Evolutionary conservation across 768 basidiomycete species (phyloP).

Genomic region (Rhodocollybia butyracea): DNA sequence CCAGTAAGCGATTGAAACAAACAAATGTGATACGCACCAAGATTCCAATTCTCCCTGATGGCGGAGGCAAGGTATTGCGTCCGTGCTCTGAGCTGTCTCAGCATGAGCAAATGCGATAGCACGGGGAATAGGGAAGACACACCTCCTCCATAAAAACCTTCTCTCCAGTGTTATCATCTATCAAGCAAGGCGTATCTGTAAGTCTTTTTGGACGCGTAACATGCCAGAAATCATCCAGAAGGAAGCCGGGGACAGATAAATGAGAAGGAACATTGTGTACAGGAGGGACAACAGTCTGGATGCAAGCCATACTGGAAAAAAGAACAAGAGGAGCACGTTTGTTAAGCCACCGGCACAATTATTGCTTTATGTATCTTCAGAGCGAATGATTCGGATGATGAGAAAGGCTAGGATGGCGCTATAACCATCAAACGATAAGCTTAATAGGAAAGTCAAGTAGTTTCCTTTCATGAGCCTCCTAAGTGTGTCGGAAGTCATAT

Average conservation of each 20-base stretch:
- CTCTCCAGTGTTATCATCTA: conserved; percentile 37
- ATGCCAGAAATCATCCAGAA: conserved; percentile 33
- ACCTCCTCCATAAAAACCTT: conserved; percentile 34
- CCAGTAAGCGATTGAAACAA: not conserved
- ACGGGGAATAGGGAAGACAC: conserved; percentile 2
- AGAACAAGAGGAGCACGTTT: not conserved
- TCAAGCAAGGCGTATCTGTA: conserved; percentile 31
- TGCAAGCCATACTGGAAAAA: conserved; percentile 1
- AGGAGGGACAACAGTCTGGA: not conserved
- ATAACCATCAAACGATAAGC: conserved; percentile 9
- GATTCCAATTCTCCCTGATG: conserved; percentile 22
- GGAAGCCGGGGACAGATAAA: conserved; percentile 39
- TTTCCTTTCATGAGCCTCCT: conserved; percentile 1
- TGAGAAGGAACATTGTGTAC: conserved; percentile 7
- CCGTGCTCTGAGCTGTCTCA: conserved; percentile 27
- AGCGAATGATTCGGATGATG: conserved; percentile 7
- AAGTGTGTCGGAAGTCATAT: conserved; percentile 1
- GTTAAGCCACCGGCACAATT: not conserved
- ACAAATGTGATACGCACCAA: conserved; percentile 20
- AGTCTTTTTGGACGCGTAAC: conserved; percentile 28
- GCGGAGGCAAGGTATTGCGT: conserved; percentile 32
- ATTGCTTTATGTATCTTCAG: not conserved
- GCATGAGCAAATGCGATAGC: not conserved
- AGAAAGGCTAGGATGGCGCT: not conserved
- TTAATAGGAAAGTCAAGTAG: not conserved